A percentile compares a stretch with the other conserved stretches of the same genome.
Conservation (phyloP, 257 asterid species). For the Solanum medicagineum region DNA sequence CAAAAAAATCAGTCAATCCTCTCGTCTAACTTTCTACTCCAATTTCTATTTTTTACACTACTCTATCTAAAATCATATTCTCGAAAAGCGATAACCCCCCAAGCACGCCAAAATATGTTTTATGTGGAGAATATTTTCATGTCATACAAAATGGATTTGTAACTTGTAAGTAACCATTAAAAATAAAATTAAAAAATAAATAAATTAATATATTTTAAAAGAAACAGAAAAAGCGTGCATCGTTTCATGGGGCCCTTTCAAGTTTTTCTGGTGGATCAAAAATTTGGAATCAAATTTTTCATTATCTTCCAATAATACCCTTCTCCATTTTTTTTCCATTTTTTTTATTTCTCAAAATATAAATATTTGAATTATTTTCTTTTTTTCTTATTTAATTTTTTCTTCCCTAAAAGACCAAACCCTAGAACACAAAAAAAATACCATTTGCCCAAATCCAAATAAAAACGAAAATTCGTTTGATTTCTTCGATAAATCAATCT, state of each 20-base stretch:
- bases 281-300: neutral
- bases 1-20: too few relatives aligned
- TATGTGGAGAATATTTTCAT: neutral
- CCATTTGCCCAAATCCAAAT: neutral
- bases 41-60: rapidly evolving
- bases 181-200: neutral
- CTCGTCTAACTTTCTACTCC: neutral
- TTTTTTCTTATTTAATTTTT: neutral
- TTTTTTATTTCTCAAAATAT: neutral
- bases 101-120: neutral
- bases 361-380: neutral
- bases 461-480: neutral
- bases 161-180: neutral
- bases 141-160: neutral
- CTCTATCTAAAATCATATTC: neutral
- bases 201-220: neutral
- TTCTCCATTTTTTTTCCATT: neutral
- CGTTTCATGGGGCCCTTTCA: neutral
- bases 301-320: constrained; percentile 7
- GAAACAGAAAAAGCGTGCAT: neutral
- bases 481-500: neutral
- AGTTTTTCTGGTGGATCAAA: constrained; percentile 1
- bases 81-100: neutral
- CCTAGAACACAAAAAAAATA: constrained; percentile 1
- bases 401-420: constrained; percentile 6